Evolutionary conservation across 805 yeast species (phyloP), one percentile per base, ranked within the genome.

Genomic region (Candida michaelii): DNA sequence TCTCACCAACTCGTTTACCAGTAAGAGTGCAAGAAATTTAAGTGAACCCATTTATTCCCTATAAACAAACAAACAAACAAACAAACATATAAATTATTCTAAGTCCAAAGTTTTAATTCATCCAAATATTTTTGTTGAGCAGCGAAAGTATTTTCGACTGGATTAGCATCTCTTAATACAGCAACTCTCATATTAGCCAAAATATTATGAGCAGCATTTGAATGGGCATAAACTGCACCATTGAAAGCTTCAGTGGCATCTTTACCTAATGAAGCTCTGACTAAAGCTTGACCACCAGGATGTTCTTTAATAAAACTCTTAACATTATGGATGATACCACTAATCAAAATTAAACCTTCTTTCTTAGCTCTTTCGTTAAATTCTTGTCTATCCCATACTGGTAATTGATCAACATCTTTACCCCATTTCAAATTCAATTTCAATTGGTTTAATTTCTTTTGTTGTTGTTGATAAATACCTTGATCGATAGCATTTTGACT

Each of bases 171-270:
- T 61, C 81, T 75, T 46, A 85, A 77, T 31, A 86, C 84, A 18
- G 91, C 93, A 13, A 86, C 81, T 73, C 95, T 81, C 86, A 85
- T 78, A 12, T 85, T 80, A 14, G 91, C 89, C 63, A 86, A 74
- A 58, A 85, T 67, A 63, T 86, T 86, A 62, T 84, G 89, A 16
- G 93, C 95, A 47, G 95, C 93, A 54, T 85, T 86, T 7, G 91
- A 83, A 59, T 86, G 95, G 10, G 85, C 80, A 58, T 86, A 86
- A 23, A 86, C 93, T 59, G 88, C 90, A 59, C 95, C 95, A 59
- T 83, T 83, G 73, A 86, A 86, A 1, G 90, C 93, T 59, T 76
- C 77, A 11, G 91, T 83, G 19, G 91, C 91, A 62, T 86, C 93
- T 61, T 84, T 85, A 55, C 91, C 90, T 47, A 77, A 66, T 2